Evolutionary conservation across 257 asterid species (phyloP).

Genomic region (Knoxia roxburghii): DNA sequence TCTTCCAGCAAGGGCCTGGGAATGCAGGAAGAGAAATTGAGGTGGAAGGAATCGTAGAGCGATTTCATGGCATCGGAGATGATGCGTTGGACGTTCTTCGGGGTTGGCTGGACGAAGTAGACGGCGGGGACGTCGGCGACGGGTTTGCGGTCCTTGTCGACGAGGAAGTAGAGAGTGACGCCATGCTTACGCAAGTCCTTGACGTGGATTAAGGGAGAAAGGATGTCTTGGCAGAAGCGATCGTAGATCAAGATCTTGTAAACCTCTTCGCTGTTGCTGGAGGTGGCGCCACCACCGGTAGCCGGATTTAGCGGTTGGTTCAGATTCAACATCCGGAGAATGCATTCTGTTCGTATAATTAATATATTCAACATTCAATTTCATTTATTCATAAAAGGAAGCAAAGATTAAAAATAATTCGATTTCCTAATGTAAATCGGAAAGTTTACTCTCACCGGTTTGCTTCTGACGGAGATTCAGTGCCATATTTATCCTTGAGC

Average conservation of each 20-base stretch:
- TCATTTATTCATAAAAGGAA: background rate
- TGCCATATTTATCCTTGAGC: conserved; percentile 42
- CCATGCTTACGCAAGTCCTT: conserved; percentile 98
- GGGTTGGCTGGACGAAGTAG: conserved; percentile 83
- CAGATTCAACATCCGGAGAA: conserved; percentile 92
- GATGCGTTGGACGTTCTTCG: conserved; percentile 59
- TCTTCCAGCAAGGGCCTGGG: conserved; percentile 90
- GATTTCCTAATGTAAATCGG: background rate
- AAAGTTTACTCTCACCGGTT: conserved; percentile 44
- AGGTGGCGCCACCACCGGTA: conserved; percentile 59
- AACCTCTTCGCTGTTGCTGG: conserved; percentile 67
- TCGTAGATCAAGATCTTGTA: conserved; percentile 97
- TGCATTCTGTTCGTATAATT: conserved; percentile 48
- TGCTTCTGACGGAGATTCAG: conserved; percentile 90
- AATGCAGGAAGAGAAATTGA: conserved; percentile 90
- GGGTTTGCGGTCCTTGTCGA: conserved; percentile 95
- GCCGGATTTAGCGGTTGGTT: conserved; percentile 71
- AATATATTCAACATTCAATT: background rate
- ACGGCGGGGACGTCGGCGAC: conserved; percentile 95
- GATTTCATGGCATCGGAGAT: conserved; percentile 64
- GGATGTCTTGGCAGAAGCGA: conserved; percentile 82
- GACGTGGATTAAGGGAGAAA: conserved; percentile 94
- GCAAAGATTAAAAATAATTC: background rate
- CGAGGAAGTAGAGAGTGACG: conserved; percentile 83
- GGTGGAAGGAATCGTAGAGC: conserved; percentile 80